Evolutionary conservation across 1,284 basidiomycete genomes (phyloP).

Genomic region (Boletellus dicymbophilus): DNA sequence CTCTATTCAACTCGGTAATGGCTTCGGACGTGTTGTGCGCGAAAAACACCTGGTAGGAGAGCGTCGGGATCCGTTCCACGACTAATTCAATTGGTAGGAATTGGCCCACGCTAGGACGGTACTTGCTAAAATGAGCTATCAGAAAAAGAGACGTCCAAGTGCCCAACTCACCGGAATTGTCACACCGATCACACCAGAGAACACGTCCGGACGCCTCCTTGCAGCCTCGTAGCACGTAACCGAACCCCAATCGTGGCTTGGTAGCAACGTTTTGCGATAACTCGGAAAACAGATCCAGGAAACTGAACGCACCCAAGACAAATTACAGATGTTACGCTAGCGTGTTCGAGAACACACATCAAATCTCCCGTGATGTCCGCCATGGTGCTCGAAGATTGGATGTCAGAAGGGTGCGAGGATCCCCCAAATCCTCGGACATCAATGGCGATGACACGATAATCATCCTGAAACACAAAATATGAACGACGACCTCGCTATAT

Average conservation of each 20-base stretch:
- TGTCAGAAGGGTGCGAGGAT: slow-evolving; percentile 64
- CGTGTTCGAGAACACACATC: slow-evolving; percentile 56
- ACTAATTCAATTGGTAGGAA: slow-evolving; percentile 50
- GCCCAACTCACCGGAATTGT: slow-evolving; percentile 52
- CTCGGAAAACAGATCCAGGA: background rate
- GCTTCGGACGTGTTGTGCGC: slow-evolving; percentile 48
- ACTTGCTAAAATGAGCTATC: slow-evolving; percentile 37
- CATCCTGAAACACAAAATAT: slow-evolving; percentile 8
- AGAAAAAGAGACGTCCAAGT: background rate
- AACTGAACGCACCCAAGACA: slow-evolving; percentile 57
- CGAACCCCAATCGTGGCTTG: slow-evolving; percentile 74
- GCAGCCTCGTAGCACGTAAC: slow-evolving; percentile 67
- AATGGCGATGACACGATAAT: slow-evolving; percentile 58
- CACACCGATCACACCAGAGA: slow-evolving; percentile 59
- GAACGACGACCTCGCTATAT: background rate
- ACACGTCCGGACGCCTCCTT: slow-evolving; percentile 60
- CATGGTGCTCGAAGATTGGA: slow-evolving; percentile 57
- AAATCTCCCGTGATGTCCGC: slow-evolving; percentile 62
- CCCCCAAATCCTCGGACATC: slow-evolving; percentile 68
- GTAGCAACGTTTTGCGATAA: background rate
- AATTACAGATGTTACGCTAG: slow-evolving; percentile 46
- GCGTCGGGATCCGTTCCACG: slow-evolving; percentile 43
- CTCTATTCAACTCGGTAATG: slow-evolving; percentile 50
- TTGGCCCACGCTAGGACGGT: slow-evolving; percentile 48
- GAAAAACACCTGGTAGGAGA: slow-evolving; percentile 67